phyloP scores from a whole-genome alignment of 208 protist genomes.

The Trypanosoma scelopori region DNA sequence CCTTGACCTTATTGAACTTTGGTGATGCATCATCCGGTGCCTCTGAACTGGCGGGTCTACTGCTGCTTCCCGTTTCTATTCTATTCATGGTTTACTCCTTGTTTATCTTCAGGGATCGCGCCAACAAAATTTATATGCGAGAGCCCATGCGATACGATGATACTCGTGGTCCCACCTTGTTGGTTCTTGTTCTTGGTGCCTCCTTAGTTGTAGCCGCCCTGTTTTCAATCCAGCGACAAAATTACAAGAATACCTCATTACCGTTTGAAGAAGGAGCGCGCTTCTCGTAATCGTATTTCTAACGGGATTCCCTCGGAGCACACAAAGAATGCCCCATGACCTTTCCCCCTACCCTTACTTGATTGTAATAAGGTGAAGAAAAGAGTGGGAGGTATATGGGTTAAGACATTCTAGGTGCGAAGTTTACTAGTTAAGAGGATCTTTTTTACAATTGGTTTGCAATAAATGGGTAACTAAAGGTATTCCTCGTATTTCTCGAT shows the following conservation, averaged over 20 bases:
- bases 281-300: constrained; percentile 41
- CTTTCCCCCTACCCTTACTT: too few species aligned
- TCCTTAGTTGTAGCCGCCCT: constrained; percentile 78
- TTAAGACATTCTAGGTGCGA: too few species aligned
- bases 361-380: too few species aligned
- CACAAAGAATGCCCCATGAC: neutral
- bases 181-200: constrained; percentile 78
- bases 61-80: constrained; percentile 83
- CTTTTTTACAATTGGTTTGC: too few species aligned
- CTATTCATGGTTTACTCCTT: constrained; percentile 92
- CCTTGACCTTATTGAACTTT: constrained; percentile 83
- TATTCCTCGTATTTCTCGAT: too few species aligned
- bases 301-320: neutral
- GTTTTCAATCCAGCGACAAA: constrained; percentile 85
- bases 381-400: too few species aligned
- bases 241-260: constrained; percentile 53
- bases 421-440: too few species aligned
- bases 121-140: constrained; percentile 92
- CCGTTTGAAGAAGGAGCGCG: constrained; percentile 58
- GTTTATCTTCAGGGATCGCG: constrained; percentile 84
- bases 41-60: constrained; percentile 75
- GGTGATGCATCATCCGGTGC: constrained; percentile 76
- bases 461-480: too few species aligned
- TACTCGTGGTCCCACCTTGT: constrained; percentile 83
- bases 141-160: constrained; percentile 92